A percentile compares a stretch with the other conserved stretches of the same genome.
phyloP scores from a whole-genome alignment of 371 early-diverging fungal genomes.

The Lichtheimia hyalospora region DNA sequence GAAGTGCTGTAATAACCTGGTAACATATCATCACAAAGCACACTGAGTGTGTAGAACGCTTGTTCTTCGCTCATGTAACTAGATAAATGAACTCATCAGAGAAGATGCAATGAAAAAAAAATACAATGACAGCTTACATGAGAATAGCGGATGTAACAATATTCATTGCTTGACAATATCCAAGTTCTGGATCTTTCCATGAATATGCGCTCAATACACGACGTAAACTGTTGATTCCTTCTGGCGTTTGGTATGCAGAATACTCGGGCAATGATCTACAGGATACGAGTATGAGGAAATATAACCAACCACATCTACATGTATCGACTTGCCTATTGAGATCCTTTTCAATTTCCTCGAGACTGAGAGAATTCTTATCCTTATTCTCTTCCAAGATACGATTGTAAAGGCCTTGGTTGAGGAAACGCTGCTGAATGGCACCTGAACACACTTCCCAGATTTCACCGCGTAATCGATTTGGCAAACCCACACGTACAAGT shows the following conservation, averaged over 20 bases:
- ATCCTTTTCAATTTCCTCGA: slow-evolving; percentile 98
- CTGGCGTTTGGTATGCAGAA: slow-evolving; percentile 84
- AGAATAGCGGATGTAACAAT: slow-evolving; percentile 93
- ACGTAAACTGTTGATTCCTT: slow-evolving; percentile 90
- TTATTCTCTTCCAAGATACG: slow-evolving; percentile 74
- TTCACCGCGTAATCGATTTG: slow-evolving; percentile 91
- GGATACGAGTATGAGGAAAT: background rate
- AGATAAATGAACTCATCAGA: background rate
- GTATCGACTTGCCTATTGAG: slow-evolving; percentile 68
- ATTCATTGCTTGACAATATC: slow-evolving; percentile 99
- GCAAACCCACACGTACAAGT: slow-evolving; percentile 90
- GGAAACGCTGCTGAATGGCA: slow-evolving; percentile 83
- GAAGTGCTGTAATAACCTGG: slow-evolving; percentile 96
- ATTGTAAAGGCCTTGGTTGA: slow-evolving; percentile 83
- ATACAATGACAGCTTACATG: slow-evolving; percentile 51
- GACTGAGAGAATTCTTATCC: slow-evolving; percentile 66
- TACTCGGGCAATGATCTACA: slow-evolving; percentile 91
- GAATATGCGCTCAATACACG: slow-evolving; percentile 88
- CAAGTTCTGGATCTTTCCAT: slow-evolving; percentile 87
- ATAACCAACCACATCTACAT: too few relatives aligned
- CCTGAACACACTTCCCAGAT: slow-evolving; percentile 96
- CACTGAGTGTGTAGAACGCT: slow-evolving; percentile 92
- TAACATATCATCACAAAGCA: slow-evolving; percentile 86
- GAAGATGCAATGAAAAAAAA: background rate
- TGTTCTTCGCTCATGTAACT: slow-evolving; percentile 94